phyloP scores from a whole-genome alignment of 257 asterid genomes.

The Gentiana macrophylla region DNA sequence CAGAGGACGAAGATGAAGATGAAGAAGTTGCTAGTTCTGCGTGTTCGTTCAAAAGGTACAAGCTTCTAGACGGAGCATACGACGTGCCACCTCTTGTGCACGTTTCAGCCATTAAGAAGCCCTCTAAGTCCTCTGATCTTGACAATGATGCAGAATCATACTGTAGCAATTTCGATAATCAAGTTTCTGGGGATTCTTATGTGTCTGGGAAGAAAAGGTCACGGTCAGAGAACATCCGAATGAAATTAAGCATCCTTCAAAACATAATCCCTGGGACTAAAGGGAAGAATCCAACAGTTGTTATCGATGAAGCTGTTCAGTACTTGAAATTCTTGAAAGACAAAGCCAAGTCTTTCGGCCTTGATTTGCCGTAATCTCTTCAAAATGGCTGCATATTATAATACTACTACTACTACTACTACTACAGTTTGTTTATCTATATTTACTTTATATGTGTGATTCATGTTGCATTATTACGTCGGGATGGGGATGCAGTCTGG shows the following conservation, averaged over 20 bases:
- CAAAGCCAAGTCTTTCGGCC: constrained; percentile 39
- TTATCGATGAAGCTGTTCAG: constrained; percentile 55
- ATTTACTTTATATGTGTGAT: too few species aligned
- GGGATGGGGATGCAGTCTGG: too few species aligned
- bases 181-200: constrained; percentile 10
- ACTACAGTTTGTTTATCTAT: too few species aligned
- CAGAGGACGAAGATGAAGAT: constrained; percentile 22
- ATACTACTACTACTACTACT: too few species aligned
- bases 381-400: too few species aligned
- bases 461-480: too few species aligned
- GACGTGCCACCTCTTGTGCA: constrained; percentile 36
- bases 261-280: constrained; percentile 44
- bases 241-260: constrained; percentile 37
- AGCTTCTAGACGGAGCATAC: constrained; percentile 54
- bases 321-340: constrained; percentile 52
- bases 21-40: constrained; percentile 46
- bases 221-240: constrained; percentile 34
- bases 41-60: constrained; percentile 44
- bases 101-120: constrained; percentile 14
- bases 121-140: constrained; percentile 13
- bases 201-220: constrained; percentile 14
- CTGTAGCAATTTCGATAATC: constrained; percentile 15
- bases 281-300: constrained; percentile 43
- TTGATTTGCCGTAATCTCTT: too few species aligned
- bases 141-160: constrained; percentile 30